Base-by-base conservation (phyloP, 1,139 yeast species). In the Yamadazyma sp. region DNA sequence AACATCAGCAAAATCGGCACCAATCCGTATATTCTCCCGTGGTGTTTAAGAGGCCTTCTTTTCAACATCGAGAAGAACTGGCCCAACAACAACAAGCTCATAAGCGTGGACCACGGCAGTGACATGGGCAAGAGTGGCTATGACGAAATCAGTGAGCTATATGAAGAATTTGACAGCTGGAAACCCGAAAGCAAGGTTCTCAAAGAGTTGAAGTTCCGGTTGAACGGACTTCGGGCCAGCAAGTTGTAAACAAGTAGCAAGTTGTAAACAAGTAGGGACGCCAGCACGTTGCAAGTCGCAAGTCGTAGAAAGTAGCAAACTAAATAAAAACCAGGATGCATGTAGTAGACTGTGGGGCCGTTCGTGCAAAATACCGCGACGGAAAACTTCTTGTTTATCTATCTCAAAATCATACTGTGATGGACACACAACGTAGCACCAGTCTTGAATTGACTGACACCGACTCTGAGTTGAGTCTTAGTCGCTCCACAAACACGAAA, bases 1-100 rank as follows among this genome's bases (percentile, higher is more conserved):
- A 79, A 81, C 42, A 68, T 82, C 34, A 73, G 80, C 6, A 76
- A 70, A 40, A 54, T 83, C 9, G 88, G 88, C 2, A 65, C 77
- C 33, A 89, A 90, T 58, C 96, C 97, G 1, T 90, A 78, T 54
- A 78, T 86, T 38, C 64, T 90, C 25, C 97, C 97, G 1, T 90
- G 97, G 97, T 86, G 95, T 52, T 76, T 88, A 61, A 68, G 96
- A 32, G 96, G 97, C 0, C 62, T 90, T 31, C 62, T 89, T 25
- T 76, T 76, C 46, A 78, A 76, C 47, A 74, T 78, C 48, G 83
- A 89, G 45, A 68, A 59, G 74, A 82, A 71, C 46, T 70, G 76
- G 76, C 74, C 73, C 29, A 59, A 57, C 40, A 56, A 62, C 29
- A 57, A 53, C 40, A 60, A 57, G 42, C 43, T 54, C 9, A 40